Conservation (phyloP, 768 basidiomycete genomes). For the Sistotremastrum suecicum region DNA sequence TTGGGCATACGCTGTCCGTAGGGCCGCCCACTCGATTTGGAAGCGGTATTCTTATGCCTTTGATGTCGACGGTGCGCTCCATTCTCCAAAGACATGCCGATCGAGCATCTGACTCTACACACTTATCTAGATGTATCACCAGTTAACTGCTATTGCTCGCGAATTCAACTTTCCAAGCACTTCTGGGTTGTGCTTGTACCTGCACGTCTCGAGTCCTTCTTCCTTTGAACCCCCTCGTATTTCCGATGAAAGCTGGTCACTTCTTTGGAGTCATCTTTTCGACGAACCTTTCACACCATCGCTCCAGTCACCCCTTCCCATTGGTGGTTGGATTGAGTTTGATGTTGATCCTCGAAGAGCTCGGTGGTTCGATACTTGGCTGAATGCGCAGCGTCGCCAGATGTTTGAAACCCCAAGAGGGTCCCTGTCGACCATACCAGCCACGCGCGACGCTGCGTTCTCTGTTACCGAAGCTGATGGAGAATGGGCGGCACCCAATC, state of each 20-base stretch:
- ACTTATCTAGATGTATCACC: slow-evolving; percentile 48
- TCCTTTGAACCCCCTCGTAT: slow-evolving; percentile 50
- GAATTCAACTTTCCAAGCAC: slow-evolving; percentile 75
- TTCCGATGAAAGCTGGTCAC: slow-evolving; percentile 64
- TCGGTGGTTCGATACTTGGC: slow-evolving; percentile 67
- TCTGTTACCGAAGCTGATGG: no score
- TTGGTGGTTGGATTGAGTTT: slow-evolving; percentile 74
- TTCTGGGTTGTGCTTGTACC: slow-evolving; percentile 64
- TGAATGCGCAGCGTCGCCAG: slow-evolving; percentile 20
- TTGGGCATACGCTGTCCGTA: slow-evolving; percentile 41
- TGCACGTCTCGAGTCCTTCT: slow-evolving; percentile 46
- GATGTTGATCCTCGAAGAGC: slow-evolving; percentile 69
- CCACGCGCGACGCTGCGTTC: no score
- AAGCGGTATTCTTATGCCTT: slow-evolving; percentile 60
- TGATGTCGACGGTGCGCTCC: slow-evolving; percentile 50
- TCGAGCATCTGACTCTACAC: slow-evolving; percentile 2
- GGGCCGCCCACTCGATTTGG: slow-evolving; percentile 48
- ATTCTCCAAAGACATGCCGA: slow-evolving; percentile 2
- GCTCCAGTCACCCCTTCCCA: slow-evolving; percentile 29
- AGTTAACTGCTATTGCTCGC: slow-evolving; percentile 63
- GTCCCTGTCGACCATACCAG: neutral
- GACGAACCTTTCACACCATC: slow-evolving; percentile 22
- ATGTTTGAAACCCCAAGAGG: neutral
- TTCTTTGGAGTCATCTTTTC: slow-evolving; percentile 49
- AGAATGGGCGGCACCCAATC: neutral